Evolutionary conservation across 257 asterid genomes (phyloP).

Genomic region (Gynochthodes officinalis): DNA sequence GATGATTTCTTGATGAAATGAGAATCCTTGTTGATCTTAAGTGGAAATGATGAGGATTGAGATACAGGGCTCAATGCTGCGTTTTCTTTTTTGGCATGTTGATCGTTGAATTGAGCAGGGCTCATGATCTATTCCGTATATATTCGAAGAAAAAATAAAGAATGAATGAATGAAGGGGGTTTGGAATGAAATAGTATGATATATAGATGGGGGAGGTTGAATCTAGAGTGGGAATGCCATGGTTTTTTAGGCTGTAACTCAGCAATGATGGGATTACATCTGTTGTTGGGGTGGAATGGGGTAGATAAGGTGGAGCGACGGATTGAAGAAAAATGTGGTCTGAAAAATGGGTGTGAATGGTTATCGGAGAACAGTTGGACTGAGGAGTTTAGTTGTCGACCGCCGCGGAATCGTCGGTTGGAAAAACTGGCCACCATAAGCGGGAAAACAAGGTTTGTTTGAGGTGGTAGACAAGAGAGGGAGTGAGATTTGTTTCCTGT

Average conservation of each 20-base stretch:
- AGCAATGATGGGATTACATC: neutral
- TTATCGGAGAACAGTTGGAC: constrained; percentile 12
- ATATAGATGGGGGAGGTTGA: neutral
- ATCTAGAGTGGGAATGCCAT: no score
- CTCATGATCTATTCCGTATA: constrained; percentile 3
- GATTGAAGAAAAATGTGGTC: neutral
- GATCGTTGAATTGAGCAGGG: constrained; percentile 18
- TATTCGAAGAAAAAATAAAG: neutral
- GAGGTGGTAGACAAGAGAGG: no score
- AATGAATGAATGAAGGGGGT: neutral
- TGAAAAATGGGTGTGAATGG: neutral
- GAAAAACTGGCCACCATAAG: neutral
- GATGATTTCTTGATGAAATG: constrained; percentile 32
- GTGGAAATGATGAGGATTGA: neutral
- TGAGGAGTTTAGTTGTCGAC: neutral
- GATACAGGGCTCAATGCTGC: neutral
- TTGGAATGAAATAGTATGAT: no score
- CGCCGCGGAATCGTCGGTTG: neutral
- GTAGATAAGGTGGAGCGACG: constrained; percentile 3
- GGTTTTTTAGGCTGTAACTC: no score
- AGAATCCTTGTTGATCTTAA: constrained; percentile 31
- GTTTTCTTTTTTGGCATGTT: constrained; percentile 23
- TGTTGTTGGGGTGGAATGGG: neutral
- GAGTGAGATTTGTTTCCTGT: no score
- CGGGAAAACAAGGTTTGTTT: no score